Base-by-base conservation (phyloP, 768 basidiomycete genomes). In the Auricularia sp. region DNA sequence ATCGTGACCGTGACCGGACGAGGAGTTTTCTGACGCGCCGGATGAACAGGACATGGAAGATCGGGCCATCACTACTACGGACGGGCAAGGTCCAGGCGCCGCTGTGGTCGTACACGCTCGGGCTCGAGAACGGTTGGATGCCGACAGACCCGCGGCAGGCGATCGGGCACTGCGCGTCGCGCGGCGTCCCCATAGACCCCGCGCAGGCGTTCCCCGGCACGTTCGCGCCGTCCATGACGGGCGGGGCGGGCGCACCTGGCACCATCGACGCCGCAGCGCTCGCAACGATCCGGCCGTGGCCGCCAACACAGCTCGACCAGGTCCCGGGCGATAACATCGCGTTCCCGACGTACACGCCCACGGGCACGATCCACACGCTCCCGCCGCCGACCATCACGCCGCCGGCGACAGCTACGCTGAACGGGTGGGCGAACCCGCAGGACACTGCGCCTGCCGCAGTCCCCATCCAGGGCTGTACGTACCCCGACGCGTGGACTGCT, bases 91-190 rank as follows among this genome's bases (percentile, higher is more conserved):
- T 73, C 42, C 68, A 81, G 66, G 71, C 81, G 7, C 85, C 87
- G 0, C 75, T 85, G 67, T 90, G 88, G 88, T 85, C 84, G 21
- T 90, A 89, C 75, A 74, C 83, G 70, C 83, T 87, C 71, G 81
- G 84, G 8, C 83, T 93, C 60, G 76, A 82, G 65, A 79, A 88
- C 62, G 92, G 91, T 35, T 92, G 88, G 86, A 84, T 92, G 44
- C 90, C 91, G 6, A 71, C 73, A 1, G 88, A 93, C 78, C 91
- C 91, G 18, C 79, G 90, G 54, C 73, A 68, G 4, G 81, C 84
- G 33, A 66, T 78, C n/a, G 91, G 93, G 70, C 73, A 80, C 53
- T 97, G 93, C 72, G 69, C 47, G 62, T 76, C 70, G 29, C 75
- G 80, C 3, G 64, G 64, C 61, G 64, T 62, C 35, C 8, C 62